Percentiles rank a stretch among this genome's conserved stretches.
Conservation (phyloP, 768 basidiomycete species). For the Rhizopogon rudus region DNA sequence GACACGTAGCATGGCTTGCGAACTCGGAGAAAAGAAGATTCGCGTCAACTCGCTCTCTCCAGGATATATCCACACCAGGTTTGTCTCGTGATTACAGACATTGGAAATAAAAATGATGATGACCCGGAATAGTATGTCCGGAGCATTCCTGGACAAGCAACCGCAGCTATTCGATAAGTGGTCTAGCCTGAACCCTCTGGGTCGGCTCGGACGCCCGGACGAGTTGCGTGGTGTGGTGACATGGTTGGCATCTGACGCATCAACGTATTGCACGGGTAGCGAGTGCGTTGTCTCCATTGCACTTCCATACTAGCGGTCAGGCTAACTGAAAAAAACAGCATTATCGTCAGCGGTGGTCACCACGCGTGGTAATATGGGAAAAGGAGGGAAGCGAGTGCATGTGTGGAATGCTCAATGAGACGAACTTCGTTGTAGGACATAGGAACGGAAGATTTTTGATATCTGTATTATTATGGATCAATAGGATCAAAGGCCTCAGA, state of each 20-base stretch:
- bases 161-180: constrained; percentile 62
- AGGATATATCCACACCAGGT: constrained; percentile 72
- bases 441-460: too few relatives aligned
- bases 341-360: constrained; percentile 27
- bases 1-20: constrained; percentile 79
- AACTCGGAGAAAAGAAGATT: constrained; percentile 60
- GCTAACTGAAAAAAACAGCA: constrained; percentile 10
- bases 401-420: neutral
- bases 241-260: constrained; percentile 74
- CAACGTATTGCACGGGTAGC: constrained; percentile 77
- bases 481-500: too few relatives aligned
- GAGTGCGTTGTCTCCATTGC: constrained; percentile 46
- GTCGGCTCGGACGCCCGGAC: constrained; percentile 65
- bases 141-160: constrained; percentile 60
- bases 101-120: neutral
- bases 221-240: constrained; percentile 67
- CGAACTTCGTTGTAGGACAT: neutral
- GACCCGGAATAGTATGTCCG: constrained; percentile 55
- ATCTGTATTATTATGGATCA: too few relatives aligned
- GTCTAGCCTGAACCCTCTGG: constrained; percentile 66
- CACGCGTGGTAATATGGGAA: constrained; percentile 21
- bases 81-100: constrained; percentile 5
- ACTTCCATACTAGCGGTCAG: neutral
- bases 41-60: constrained; percentile 76
- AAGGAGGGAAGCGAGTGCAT: too few relatives aligned